Conservation (phyloP, 176 grass and related monocot species). For the Juncus effusus region DNA sequence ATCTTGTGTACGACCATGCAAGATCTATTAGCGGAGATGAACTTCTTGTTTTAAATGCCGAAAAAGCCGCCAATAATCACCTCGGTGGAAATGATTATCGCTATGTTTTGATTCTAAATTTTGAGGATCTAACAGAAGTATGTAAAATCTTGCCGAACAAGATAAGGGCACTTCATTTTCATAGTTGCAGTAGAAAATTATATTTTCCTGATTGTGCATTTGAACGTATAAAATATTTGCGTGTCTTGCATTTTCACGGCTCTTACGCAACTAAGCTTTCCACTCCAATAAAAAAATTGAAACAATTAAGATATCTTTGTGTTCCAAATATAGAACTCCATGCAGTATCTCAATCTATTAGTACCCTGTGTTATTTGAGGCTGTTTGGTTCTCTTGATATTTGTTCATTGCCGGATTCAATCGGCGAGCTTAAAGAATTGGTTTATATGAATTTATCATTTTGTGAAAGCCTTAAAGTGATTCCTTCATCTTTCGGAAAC, state of each 20-base stretch:
- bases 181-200: neutral
- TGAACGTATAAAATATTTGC: conserved; percentile 10
- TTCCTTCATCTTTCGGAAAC: too few relatives aligned
- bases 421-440: too few relatives aligned
- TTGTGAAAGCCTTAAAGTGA: too few relatives aligned
- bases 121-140: neutral
- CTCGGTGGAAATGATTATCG: conserved; percentile 10
- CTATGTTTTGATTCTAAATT: conserved; percentile 22
- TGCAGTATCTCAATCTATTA: conserved; percentile 2
- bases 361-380: too few relatives aligned
- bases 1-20: conserved; percentile 17
- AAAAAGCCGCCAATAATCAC: neutral
- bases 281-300: conserved; percentile 17
- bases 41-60: conserved; percentile 18
- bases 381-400: too few relatives aligned
- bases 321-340: conserved; percentile 12
- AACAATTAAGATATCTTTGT: conserved; percentile 26
- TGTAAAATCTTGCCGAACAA: conserved; percentile 19
- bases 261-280: neutral
- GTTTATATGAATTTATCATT: too few relatives aligned
- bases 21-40: conserved; percentile 29
- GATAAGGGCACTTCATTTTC: conserved; percentile 25
- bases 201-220: conserved; percentile 11
- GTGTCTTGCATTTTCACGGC: conserved; percentile 10
- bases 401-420: too few relatives aligned